Evolutionary conservation across 129 eudicot species (phyloP).

Genomic region (Silybum marianum): DNA sequence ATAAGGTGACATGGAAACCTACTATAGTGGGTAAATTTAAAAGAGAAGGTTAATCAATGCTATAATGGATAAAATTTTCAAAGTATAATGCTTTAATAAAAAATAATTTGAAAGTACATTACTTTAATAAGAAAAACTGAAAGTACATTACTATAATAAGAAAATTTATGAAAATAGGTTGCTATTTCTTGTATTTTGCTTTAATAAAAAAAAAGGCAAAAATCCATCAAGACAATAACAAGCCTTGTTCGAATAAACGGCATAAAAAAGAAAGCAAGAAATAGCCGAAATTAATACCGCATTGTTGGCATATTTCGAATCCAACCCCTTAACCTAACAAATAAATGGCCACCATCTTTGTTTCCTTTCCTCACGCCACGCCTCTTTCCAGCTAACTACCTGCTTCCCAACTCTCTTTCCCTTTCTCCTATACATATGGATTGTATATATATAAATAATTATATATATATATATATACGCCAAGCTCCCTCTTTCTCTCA

Average conservation of each 20-base stretch:
- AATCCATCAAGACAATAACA: too few relatives aligned
- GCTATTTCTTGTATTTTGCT: too few relatives aligned
- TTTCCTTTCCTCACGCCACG: background rate
- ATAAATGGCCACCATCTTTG: constrained; percentile 9
- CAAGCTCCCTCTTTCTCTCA: constrained; percentile 17
- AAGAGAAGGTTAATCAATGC: too few relatives aligned
- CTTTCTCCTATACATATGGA: constrained; percentile 6
- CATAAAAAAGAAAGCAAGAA: background rate
- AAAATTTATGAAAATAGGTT: too few relatives aligned
- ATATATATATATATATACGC: constrained; percentile 13
- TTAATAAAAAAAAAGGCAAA: background rate
- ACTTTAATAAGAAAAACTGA: too few relatives aligned
- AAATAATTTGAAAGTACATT: too few relatives aligned
- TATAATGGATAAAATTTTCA: too few relatives aligned
- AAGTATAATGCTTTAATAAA: too few relatives aligned
- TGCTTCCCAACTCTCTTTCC: constrained; percentile 56
- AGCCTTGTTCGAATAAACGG: background rate
- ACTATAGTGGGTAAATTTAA: too few relatives aligned
- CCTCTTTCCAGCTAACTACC: constrained; percentile 40
- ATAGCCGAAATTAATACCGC: background rate
- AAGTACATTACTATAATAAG: too few relatives aligned
- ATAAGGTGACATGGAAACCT: too few relatives aligned
- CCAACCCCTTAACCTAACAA: background rate
- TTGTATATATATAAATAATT: background rate
- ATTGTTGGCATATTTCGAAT: background rate